phyloP scores from a whole-genome alignment of 495 filamentous ascomycete genomes.

The Penicillium desertorum region DNA sequence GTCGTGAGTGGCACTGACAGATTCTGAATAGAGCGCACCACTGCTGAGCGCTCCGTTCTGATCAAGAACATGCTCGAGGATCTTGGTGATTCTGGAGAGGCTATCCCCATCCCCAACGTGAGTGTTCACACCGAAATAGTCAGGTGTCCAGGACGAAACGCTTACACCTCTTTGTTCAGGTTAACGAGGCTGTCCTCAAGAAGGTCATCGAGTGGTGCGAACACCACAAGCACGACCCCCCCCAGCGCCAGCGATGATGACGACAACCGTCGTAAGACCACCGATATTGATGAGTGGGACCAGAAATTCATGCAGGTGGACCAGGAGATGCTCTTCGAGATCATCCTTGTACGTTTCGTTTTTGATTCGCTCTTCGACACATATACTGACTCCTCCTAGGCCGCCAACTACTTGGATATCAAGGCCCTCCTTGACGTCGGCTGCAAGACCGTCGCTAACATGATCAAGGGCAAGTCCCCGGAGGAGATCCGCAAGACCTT shows the following conservation, averaged over 20 bases:
- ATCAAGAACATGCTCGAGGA: constrained; percentile 99
- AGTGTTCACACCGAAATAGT: constrained; percentile 27
- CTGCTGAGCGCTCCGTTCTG: constrained; percentile 88
- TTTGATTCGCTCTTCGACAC: neutral
- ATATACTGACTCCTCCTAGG: constrained; percentile 33
- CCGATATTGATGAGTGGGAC: constrained; percentile 99
- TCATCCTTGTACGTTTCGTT: constrained; percentile 75
- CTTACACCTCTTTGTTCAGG: constrained; percentile 46
- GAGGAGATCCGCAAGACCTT: constrained; percentile 77
- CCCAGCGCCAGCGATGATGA: constrained; percentile 80
- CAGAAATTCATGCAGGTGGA: constrained; percentile 99
- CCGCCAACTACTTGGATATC: constrained; percentile 73
- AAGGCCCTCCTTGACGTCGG: constrained; percentile 65
- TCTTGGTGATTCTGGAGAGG: constrained; percentile 66
- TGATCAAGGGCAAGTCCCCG: constrained; percentile 73
- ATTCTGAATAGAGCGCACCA: constrained; percentile 62
- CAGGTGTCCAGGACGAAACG: no score
- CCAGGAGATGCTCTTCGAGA: constrained; percentile 99
- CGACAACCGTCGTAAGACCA: constrained; percentile 94
- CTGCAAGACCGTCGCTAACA: constrained; percentile 69
- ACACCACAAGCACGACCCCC: constrained; percentile 90
- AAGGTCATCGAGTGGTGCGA: constrained; percentile 98
- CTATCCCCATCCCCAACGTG: constrained; percentile 87
- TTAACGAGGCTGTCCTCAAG: constrained; percentile 87
- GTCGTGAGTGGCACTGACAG: constrained; percentile 16